Conservation (phyloP, 768 basidiomycete genomes). For the Omphalotus guepiniiformis region DNA sequence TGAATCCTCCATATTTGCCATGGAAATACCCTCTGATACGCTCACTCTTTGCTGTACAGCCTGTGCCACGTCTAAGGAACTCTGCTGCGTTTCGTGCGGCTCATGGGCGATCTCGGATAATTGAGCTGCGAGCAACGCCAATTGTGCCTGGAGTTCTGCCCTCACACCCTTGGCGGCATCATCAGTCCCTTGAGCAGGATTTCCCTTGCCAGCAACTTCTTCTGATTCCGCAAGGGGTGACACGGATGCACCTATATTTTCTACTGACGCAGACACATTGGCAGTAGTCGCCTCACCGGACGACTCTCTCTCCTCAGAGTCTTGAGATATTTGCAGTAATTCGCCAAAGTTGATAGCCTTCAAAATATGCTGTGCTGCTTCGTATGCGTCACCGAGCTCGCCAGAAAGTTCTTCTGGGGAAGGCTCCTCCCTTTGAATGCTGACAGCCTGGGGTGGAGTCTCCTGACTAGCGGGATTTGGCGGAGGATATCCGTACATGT, state of each 20-base stretch:
- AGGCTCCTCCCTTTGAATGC: constrained; percentile 11
- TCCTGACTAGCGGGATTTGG: neutral
- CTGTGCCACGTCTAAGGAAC: neutral
- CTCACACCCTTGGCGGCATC: constrained; percentile 42
- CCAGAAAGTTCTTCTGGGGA: constrained; percentile 10
- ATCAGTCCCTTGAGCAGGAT: constrained; percentile 13
- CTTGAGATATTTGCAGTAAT: constrained; percentile 36
- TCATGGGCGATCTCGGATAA: constrained; percentile 59
- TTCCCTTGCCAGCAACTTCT: constrained; percentile 11
- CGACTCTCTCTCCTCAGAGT: constrained; percentile 3
- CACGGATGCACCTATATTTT: constrained; percentile 7
- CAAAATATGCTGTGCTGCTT: constrained; percentile 73
- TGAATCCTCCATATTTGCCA: constrained; percentile 1
- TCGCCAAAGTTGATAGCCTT: constrained; percentile 72
- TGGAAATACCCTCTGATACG: neutral
- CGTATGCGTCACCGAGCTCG: constrained; percentile 62
- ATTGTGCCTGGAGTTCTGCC: constrained; percentile 68
- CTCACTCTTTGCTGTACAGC: neutral
- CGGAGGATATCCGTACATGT: constrained; percentile 33
- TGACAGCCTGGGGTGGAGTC: constrained; percentile 15
- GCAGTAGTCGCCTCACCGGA: neutral
- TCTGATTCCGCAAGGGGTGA: constrained; percentile 3
- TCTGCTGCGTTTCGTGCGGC: neutral
- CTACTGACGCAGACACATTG: neutral
- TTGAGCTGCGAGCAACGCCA: constrained; percentile 70